phyloP scores from a whole-genome alignment of 257 asterid genomes.

The Leonotis leonurus region DNA sequence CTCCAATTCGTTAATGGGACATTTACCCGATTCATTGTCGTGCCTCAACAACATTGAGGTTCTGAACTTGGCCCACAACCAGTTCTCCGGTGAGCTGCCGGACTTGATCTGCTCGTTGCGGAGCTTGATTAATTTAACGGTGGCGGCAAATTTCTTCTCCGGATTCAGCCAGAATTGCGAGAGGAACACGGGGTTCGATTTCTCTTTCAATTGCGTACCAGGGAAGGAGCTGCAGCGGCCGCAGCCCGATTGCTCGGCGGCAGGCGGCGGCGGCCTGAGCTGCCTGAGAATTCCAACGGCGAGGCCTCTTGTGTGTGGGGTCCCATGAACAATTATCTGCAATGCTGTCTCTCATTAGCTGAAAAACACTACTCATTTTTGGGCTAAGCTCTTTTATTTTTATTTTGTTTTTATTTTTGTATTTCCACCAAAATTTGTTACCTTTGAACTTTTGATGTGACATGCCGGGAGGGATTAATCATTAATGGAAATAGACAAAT shows the following conservation, averaged over 20 bases:
- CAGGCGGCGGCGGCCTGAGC: slow-evolving; percentile 59
- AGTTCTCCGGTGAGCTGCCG: slow-evolving; percentile 61
- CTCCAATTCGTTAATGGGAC: slow-evolving; percentile 58
- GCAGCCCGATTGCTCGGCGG: slow-evolving; percentile 53
- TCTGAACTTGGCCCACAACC: slow-evolving; percentile 62
- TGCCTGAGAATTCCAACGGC: slow-evolving; percentile 70
- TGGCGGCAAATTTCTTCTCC: slow-evolving; percentile 70
- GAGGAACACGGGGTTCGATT: slow-evolving; percentile 51
- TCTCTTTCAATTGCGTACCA: slow-evolving; percentile 76
- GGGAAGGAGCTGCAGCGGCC: slow-evolving; percentile 74
- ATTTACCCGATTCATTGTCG: slow-evolving; percentile 66
- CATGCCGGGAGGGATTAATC: background rate
- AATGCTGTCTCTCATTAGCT: background rate
- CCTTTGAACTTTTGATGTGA: background rate
- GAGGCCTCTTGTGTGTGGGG: slow-evolving; percentile 59
- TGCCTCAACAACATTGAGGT: slow-evolving; percentile 63
- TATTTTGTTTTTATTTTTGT: background rate
- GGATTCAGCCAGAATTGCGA: slow-evolving; percentile 63
- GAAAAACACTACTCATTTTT: background rate
- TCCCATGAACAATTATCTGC: background rate
- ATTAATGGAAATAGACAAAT: background rate
- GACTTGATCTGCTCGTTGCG: slow-evolving; percentile 60
- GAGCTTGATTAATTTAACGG: slow-evolving; percentile 50
- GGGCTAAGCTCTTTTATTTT: background rate
- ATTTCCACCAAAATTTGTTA: background rate